These are phyloP conservation scores for Simplicillium sp. DNA, from an alignment of 2,329 filamentous ascomycete genomes.

Conservation along the genomic window DNA sequence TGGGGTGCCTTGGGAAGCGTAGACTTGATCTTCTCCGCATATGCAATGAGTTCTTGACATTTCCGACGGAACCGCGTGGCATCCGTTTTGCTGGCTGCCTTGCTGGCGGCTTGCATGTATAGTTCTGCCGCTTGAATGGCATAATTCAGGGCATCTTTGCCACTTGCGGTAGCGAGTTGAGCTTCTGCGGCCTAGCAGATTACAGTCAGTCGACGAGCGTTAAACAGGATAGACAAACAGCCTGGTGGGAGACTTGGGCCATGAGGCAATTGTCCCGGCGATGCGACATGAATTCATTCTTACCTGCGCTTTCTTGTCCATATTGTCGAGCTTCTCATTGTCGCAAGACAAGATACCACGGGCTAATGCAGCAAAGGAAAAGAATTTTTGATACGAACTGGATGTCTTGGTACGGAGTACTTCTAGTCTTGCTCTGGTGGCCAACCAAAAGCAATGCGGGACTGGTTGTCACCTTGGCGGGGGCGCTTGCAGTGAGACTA, in stretches of 20 bases:
- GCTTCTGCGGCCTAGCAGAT: constrained; percentile 25
- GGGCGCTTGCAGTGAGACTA: too few relatives aligned
- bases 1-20: constrained; percentile 6
- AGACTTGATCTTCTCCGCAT: constrained; percentile 68
- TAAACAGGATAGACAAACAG: neutral
- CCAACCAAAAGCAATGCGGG: too few relatives aligned
- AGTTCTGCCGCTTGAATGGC: constrained; percentile 71
- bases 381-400: too few relatives aligned
- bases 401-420: too few relatives aligned
- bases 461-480: too few relatives aligned
- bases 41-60: constrained; percentile 58
- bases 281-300: constrained; percentile 5
- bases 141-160: constrained; percentile 56
- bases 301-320: constrained; percentile 29
- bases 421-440: too few relatives aligned
- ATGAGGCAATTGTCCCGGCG: too few relatives aligned
- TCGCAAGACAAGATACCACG: constrained; percentile 4
- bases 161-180: constrained; percentile 22
- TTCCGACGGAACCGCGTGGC: constrained; percentile 57
- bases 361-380: neutral
- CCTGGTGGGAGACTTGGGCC: too few relatives aligned
- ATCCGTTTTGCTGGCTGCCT: constrained; percentile 52
- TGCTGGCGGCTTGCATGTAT: constrained; percentile 66
- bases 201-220: neutral
- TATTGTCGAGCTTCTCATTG: constrained; percentile 8